Evolutionary conservation across 2,329 filamentous ascomycete species (phyloP).

Genomic region (Ascochyta lentis): DNA sequence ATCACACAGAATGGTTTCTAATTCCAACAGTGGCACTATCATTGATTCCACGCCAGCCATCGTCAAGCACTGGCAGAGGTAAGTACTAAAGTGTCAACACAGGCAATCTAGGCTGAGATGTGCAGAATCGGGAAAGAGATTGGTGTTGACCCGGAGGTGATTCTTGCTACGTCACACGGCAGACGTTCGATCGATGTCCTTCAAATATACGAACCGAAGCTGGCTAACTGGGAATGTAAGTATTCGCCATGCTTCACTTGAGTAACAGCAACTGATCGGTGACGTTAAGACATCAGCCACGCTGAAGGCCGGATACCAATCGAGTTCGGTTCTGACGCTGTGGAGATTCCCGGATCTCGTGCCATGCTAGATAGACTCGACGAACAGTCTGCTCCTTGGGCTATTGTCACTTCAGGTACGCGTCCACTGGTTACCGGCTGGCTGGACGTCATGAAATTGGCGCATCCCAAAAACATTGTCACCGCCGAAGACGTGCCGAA

Average conservation of each 20-base stretch:
- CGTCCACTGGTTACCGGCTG: constrained; percentile 57
- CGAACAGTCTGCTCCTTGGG: constrained; percentile 72
- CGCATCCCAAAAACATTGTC: constrained; percentile 56
- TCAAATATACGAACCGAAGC: constrained; percentile 77
- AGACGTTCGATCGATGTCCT: constrained; percentile 87
- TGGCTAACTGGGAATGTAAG: constrained; percentile 93
- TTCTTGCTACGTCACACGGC: constrained; percentile 90
- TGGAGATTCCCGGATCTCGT: constrained; percentile 85
- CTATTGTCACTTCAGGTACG: constrained; percentile 70
- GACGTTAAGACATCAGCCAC: constrained; percentile 74
- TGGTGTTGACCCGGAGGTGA: constrained; percentile 81
- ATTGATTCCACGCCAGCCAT: constrained; percentile 82
- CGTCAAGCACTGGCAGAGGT: constrained; percentile 78
- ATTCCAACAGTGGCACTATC: constrained; percentile 68
- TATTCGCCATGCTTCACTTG: neutral
- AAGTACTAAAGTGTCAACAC: constrained; percentile 35
- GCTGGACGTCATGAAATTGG: constrained; percentile 57
- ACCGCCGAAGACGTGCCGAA: constrained; percentile 57
- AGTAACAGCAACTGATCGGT: constrained; percentile 9
- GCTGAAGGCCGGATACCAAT: constrained; percentile 81
- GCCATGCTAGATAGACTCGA: constrained; percentile 72
- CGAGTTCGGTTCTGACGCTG: constrained; percentile 76
- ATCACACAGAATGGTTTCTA: constrained; percentile 2
- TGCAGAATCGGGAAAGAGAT: constrained; percentile 79
- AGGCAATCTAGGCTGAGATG: constrained; percentile 15